These are phyloP conservation scores for Escallonia rubra DNA, from an alignment of 129 eudicot genomes.

Conservation along the genomic window DNA sequence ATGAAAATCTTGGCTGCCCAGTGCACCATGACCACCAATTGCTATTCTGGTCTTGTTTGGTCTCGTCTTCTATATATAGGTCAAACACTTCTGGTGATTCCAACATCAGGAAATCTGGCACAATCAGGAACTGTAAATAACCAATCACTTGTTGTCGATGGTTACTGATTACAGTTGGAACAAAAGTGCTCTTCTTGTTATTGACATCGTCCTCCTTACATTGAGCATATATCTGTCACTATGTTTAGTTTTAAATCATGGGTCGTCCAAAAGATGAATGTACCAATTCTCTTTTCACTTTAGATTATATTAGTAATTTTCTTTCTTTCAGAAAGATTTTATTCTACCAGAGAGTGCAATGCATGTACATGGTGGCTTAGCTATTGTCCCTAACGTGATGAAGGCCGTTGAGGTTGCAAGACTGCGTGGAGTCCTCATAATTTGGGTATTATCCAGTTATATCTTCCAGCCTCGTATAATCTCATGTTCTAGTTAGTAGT, in stretches of 20 bases:
- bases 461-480: too few species aligned
- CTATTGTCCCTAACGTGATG: conserved; percentile 70
- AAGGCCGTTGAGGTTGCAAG: conserved; percentile 80
- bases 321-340: conserved; percentile 66
- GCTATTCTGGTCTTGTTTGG: too few species aligned
- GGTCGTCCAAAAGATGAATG: too few species aligned
- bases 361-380: conserved; percentile 58
- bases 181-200: conserved; percentile 70
- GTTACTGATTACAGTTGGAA: conserved; percentile 36
- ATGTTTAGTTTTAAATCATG: too few species aligned
- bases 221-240: neutral
- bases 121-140: neutral
- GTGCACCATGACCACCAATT: too few species aligned
- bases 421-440: conserved; percentile 48
- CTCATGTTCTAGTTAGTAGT: too few species aligned
- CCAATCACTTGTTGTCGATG: conserved; percentile 2
- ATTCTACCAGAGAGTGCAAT: conserved; percentile 38
- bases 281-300: neutral
- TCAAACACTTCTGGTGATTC: too few species aligned
- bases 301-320: too few species aligned
- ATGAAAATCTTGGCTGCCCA: too few species aligned
- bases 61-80: too few species aligned
- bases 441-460: conserved; percentile 50
- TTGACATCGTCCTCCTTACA: conserved; percentile 30
- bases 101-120: too few species aligned